Percentiles rank a stretch among this genome's conserved stretches.
phyloP scores from a whole-genome alignment of 257 asterid genomes.

The Eucommia ulmoides region DNA sequence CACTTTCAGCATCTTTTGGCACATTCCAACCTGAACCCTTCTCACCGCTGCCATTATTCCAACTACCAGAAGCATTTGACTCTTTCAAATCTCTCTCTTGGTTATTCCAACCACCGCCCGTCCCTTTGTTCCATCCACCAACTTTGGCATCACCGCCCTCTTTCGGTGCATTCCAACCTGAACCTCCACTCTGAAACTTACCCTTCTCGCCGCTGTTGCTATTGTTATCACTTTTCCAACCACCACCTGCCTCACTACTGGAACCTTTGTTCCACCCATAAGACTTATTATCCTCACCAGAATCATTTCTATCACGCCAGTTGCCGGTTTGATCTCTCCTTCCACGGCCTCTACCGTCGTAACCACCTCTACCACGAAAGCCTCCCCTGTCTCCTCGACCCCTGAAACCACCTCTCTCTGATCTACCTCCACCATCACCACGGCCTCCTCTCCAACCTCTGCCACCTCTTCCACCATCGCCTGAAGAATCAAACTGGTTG shows the following conservation, averaged over 20 bases:
- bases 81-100: slow-evolving; percentile 8
- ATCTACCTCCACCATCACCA: slow-evolving; percentile 45
- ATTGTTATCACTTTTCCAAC: slow-evolving; percentile 40
- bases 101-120: slow-evolving; percentile 15
- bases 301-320: slow-evolving; percentile 26
- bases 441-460: slow-evolving; percentile 47
- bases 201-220: slow-evolving; percentile 22
- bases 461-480: slow-evolving; percentile 56
- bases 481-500: slow-evolving; percentile 26
- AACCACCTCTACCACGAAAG: slow-evolving; percentile 35
- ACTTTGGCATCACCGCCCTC: slow-evolving; percentile 11
- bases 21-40: slow-evolving; percentile 27
- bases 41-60: slow-evolving; percentile 16
- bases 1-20: slow-evolving; percentile 24
- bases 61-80: slow-evolving; percentile 17
- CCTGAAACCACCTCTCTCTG: slow-evolving; percentile 34
- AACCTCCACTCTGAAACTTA: slow-evolving; percentile 18
- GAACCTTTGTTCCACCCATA: slow-evolving; percentile 24
- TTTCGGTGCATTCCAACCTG: too few relatives aligned
- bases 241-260: slow-evolving; percentile 13
- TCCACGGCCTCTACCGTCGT: slow-evolving; percentile 32
- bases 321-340: slow-evolving; percentile 24
- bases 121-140: slow-evolving; percentile 21
- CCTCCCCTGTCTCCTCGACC: slow-evolving; percentile 47
- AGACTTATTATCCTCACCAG: slow-evolving; percentile 33